Evolutionary conservation across 2,329 filamentous ascomycete species (phyloP).

Genomic region (Meredithiella fracta): DNA sequence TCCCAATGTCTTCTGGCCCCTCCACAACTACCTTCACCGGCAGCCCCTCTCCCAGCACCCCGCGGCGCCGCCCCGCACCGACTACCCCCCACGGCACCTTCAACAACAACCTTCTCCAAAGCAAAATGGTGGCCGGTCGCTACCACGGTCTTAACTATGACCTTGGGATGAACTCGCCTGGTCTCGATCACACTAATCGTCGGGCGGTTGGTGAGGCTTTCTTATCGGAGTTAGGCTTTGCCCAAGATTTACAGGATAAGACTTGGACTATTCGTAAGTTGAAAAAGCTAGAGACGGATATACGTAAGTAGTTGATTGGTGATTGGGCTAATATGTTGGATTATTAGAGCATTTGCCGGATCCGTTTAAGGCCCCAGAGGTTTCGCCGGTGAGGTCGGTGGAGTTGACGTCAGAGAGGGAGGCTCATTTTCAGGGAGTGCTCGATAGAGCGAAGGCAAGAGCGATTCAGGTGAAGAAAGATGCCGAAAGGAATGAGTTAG

Average conservation of each 20-base stretch:
- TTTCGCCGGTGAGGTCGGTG: conserved; percentile 8
- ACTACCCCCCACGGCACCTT: background rate
- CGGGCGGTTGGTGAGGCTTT: background rate
- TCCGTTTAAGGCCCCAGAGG: conserved; percentile 9
- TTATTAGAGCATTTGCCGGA: conserved; percentile 8
- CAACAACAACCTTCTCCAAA: background rate
- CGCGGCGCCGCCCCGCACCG: background rate
- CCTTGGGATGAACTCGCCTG: conserved; percentile 8
- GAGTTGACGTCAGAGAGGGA: conserved; percentile 5
- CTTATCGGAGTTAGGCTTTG: conserved; percentile 1
- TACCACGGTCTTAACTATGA: background rate
- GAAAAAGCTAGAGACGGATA: no score
- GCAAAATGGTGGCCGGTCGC: background rate
- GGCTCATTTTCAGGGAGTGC: background rate
- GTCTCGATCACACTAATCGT: background rate
- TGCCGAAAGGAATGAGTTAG: background rate
- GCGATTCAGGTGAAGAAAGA: conserved; percentile 1
- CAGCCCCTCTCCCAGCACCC: background rate
- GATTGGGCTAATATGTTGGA: background rate
- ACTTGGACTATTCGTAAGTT: conserved; percentile 8
- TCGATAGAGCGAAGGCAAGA: conserved; percentile 3
- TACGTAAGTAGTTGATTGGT: background rate
- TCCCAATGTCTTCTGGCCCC: background rate
- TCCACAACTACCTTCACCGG: background rate
- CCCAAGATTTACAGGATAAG: background rate